These are phyloP conservation scores for Musa schizocarpa DNA, from an alignment of 176 grass and related monocot genomes.

Conservation along the genomic window DNA sequence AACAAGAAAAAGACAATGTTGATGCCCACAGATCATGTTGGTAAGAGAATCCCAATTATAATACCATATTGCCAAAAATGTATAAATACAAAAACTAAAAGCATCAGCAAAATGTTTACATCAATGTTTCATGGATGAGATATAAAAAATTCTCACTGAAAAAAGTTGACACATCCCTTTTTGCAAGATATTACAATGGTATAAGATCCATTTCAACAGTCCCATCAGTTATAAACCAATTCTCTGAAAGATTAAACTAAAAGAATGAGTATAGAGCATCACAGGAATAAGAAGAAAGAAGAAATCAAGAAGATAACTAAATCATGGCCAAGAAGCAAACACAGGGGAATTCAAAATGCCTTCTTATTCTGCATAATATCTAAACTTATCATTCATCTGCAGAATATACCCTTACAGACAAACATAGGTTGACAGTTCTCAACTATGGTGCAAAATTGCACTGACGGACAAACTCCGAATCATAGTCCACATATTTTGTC, in stretches of 20 bases:
- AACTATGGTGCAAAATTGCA: slow-evolving; percentile 76
- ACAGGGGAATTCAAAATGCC: no score
- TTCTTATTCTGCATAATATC: no score
- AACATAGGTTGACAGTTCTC: background rate
- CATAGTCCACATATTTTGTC: slow-evolving; percentile 89
- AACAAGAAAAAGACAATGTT: background rate
- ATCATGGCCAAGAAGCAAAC: no score
- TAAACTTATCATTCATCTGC: no score
- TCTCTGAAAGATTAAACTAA: background rate
- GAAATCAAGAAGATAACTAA: background rate
- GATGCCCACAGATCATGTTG: background rate
- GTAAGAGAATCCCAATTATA: background rate
- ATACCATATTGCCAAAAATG: background rate
- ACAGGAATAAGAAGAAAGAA: slow-evolving; percentile 5
- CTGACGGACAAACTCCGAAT: slow-evolving; percentile 50
- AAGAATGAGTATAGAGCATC: background rate
- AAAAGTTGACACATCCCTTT: background rate
- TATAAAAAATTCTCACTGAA: background rate
- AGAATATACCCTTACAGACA: background rate
- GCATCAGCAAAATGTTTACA: no score
- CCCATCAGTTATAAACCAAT: background rate
- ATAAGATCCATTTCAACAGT: background rate
- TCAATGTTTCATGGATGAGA: no score
- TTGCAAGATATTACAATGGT: background rate
- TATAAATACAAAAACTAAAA: background rate